phyloP scores from a whole-genome alignment of 78 protist genomes.

The Dictyostelium capitatum region DNA sequence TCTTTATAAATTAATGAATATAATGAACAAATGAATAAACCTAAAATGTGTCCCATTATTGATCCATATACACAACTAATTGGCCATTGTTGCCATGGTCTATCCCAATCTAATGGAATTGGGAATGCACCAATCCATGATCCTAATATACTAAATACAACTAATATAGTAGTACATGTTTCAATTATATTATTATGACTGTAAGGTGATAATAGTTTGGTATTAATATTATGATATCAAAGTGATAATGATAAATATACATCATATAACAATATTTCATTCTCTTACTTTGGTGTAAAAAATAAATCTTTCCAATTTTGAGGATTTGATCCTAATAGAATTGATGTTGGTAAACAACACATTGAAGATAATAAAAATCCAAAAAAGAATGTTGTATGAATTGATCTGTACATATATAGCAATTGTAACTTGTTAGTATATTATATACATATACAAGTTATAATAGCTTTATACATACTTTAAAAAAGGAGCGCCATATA shows the following conservation, averaged over 20 bases:
- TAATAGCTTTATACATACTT: background rate
- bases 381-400: slow-evolving; percentile 51
- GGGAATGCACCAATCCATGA: slow-evolving; percentile 83
- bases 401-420: no score
- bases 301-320: slow-evolving; percentile 74
- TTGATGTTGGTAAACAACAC: slow-evolving; percentile 58
- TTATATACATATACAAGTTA: background rate
- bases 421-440: slow-evolving; percentile 1
- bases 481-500: slow-evolving; percentile 70
- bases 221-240: background rate
- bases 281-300: slow-evolving; percentile 56
- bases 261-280: background rate
- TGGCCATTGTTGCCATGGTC: slow-evolving; percentile 87
- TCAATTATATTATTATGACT: slow-evolving; percentile 75
- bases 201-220: background rate
- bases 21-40: slow-evolving; percentile 36
- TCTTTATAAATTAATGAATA: slow-evolving; percentile 36
- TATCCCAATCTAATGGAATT: slow-evolving; percentile 84
- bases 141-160: slow-evolving; percentile 61
- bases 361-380: slow-evolving; percentile 61
- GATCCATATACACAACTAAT: slow-evolving; percentile 59
- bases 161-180: slow-evolving; percentile 68
- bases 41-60: slow-evolving; percentile 35
- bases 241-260: background rate
- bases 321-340: slow-evolving; percentile 65